Percentiles rank a stretch among this genome's conserved stretches.
Evolutionary conservation across 2,329 filamentous ascomycete species (phyloP).

Genomic region (Graphilbum fragrans): DNA sequence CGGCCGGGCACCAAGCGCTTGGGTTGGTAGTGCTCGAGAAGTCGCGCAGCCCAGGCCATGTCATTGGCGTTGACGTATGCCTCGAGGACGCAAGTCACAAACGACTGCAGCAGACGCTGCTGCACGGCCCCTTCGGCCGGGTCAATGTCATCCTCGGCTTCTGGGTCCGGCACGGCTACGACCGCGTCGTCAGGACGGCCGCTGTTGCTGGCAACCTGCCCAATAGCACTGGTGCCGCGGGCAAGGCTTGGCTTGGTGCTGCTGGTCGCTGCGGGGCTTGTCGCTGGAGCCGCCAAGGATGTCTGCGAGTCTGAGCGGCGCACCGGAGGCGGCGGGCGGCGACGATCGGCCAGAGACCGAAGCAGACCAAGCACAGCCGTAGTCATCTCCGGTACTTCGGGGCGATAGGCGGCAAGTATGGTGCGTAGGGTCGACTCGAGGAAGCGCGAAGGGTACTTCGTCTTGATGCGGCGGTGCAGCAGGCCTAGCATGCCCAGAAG

Average conservation of each 20-base stretch:
- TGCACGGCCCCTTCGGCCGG: slow-evolving; percentile 50
- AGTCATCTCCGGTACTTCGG: slow-evolving; percentile 53
- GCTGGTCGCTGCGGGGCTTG: background rate
- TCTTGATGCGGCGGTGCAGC: slow-evolving; percentile 62
- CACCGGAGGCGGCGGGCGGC: slow-evolving; percentile 49
- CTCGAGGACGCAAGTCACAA: slow-evolving; percentile 67
- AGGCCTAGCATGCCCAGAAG: slow-evolving; percentile 61
- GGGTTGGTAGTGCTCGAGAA: slow-evolving; percentile 58
- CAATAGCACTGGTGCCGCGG: slow-evolving; percentile 28
- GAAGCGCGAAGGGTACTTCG: slow-evolving; percentile 67
- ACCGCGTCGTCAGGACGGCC: slow-evolving; percentile 32
- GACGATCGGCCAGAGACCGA: slow-evolving; percentile 54
- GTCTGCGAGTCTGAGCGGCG: slow-evolving; percentile 31
- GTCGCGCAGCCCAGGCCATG: slow-evolving; percentile 48
- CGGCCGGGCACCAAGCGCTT: slow-evolving; percentile 49
- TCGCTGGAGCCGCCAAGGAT: background rate
- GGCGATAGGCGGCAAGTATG: slow-evolving; percentile 53
- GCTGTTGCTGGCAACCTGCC: slow-evolving; percentile 27
- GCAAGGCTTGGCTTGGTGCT: background rate
- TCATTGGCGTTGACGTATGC: slow-evolving; percentile 53
- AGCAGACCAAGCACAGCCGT: slow-evolving; percentile 59
- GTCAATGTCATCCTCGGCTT: slow-evolving; percentile 40
- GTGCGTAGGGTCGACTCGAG: slow-evolving; percentile 65
- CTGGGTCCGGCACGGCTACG: slow-evolving; percentile 49
- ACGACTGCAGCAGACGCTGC: slow-evolving; percentile 56